Percentiles rank a stretch among this genome's conserved stretches.
phyloP scores from a whole-genome alignment of 1,139 yeast genomes.

The Casaregolazyma suthepensis region DNA sequence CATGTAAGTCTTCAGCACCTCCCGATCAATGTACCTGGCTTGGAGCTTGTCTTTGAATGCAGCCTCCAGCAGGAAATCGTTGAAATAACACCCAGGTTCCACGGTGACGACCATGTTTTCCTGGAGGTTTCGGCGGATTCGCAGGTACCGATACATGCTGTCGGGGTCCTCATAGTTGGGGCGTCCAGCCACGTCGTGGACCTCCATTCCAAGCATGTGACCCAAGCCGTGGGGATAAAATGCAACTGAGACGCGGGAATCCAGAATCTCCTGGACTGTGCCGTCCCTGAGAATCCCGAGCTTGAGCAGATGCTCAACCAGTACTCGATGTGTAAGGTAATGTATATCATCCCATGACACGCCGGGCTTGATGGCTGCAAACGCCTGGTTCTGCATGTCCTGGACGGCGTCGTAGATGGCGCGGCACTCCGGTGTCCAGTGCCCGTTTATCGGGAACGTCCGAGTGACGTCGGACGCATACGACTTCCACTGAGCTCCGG shows the following conservation, averaged over 20 bases:
- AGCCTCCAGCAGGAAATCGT: conserved; percentile 69
- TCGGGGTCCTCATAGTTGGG: conserved; percentile 82
- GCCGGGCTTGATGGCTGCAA: conserved; percentile 72
- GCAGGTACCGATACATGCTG: conserved; percentile 64
- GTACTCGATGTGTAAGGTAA: conserved; percentile 65
- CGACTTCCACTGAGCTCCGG: conserved; percentile 95
- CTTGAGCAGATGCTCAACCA: conserved; percentile 63
- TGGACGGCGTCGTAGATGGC: conserved; percentile 75
- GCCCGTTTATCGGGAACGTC: conserved; percentile 87
- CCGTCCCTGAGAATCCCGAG: conserved; percentile 74
- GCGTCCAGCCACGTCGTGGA: conserved; percentile 90
- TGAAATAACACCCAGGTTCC: conserved; percentile 93
- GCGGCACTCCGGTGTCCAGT: conserved; percentile 82
- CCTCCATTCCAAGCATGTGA: conserved; percentile 88
- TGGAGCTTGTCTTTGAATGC: conserved; percentile 53
- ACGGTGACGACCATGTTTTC: conserved; percentile 85
- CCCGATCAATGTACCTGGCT: conserved; percentile 55
- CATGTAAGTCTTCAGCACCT: conserved; percentile 69
- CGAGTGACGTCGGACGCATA: conserved; percentile 94
- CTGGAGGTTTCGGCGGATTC: conserved; percentile 69
- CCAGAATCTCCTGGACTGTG: conserved; percentile 58
- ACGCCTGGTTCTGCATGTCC: conserved; percentile 72
- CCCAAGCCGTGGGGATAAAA: conserved; percentile 97
- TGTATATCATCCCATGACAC: conserved; percentile 83
- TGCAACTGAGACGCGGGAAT: conserved; percentile 63